Base-by-base conservation (phyloP, 257 asterid genomes). In the Rehmannia glutinosa region DNA sequence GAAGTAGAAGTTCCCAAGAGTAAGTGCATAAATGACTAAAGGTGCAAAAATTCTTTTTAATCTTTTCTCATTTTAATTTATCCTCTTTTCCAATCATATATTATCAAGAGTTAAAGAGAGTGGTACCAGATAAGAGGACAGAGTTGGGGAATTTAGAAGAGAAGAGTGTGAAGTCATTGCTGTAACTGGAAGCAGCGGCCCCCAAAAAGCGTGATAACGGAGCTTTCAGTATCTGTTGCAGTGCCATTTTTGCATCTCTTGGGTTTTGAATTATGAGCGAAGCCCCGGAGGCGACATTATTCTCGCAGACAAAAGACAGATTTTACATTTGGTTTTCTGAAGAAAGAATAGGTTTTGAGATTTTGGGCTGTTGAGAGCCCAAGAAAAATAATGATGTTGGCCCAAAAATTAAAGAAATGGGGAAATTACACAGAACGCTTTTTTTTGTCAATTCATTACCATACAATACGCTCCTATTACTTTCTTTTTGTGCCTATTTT, bases 201-300 rank as follows among this genome's bases (percentile, higher is more conserved):
- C 60, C 75, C 56, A 39, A 33, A 77, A 33, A 69, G 53, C 86
- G 83, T 41, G 90, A 78, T 3, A 80, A 5, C 51, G 84, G 80
- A 32, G 74, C 43, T 84, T 64, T 81, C 78, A 87, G 73, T 72
- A 83, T 53, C 72, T 73, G 91, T 0, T 70, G 75, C 67, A 78
- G 51, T 35, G 77, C 80, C 88, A 80, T 83, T 70, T 75, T 75
- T 1, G 69, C 76, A 63, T 23, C 53, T 49, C 60, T 36, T 21
- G 15, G 17, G 32, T 17, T 21, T 20, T 15, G 68, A 41, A 19
- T 8, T 30, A 20, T 20, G 67, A 69, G 57, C 59, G 8, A 32
- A 36, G 19, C 67, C 52, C 62, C 55, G 53, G 61, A 23, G 54
- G 28, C 54, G 32, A 19, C 56, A 19, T 25, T 62, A 8, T 23